Evolutionary conservation across 106 monocot species (phyloP), one percentile per base, ranked within the genome.

Genomic region (Allium fistulosum): DNA sequence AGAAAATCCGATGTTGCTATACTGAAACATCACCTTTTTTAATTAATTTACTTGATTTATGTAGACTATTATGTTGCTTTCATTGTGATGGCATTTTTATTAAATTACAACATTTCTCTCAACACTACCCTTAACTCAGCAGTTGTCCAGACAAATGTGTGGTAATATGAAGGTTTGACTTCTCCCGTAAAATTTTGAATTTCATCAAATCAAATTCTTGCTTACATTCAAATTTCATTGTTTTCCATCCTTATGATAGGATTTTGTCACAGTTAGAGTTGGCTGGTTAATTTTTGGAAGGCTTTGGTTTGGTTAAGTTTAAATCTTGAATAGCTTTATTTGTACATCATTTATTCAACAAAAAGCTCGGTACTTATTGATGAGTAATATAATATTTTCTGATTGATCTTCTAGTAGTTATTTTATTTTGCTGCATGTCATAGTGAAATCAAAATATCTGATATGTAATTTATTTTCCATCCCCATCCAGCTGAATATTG

Each of bases 251-350:
- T 68, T 76, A 18, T 14, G 76, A 26, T 51, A 92, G 97, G 92
- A 92, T 82, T 65, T 97, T 8, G 78, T 89, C 76, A 97, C 92
- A 4, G 70, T 97, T 49, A 82, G 89, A 45, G 68, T 97, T 62
- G 97, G 97, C 64, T 97, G 97, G 92, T 9, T 89, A 6, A 26
- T 97, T 49, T 97, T 97, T 73, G 89, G 97, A 22, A 92, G 96
- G 4, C 89, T 97, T 97, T 69, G 92, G 88, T 77, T n/a, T 85
- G 78, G 97, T 97, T 18, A 22, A 77, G 82, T 74, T 45, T 4
- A 26, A 53, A 22, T 37, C 37, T 37, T 37, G 1, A 37, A 37
- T 22, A 22, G 22, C 22, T 22, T 22, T 22, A 22, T 22, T 22
- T 22, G 22, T 22, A 22, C 22, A 1, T 22, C 22, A 22, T 22